A percentile compares a stretch with the other conserved stretches of the same genome.
These are phyloP conservation scores for Coniochaeta pulveracea DNA, from an alignment of 2,329 filamentous ascomycete species.

Conservation along the genomic window DNA sequence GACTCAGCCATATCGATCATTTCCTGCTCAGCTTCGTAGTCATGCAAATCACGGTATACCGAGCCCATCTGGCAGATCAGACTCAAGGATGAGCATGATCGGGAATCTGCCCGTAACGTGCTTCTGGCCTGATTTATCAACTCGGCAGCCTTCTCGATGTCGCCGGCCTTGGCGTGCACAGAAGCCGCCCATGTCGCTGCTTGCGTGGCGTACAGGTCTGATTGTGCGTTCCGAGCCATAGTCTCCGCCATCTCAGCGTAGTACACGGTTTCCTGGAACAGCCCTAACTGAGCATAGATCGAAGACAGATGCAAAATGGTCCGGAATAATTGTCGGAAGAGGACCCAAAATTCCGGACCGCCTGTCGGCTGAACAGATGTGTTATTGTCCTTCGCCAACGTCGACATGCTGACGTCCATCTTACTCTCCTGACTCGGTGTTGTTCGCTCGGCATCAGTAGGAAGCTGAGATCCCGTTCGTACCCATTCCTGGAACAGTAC, in stretches of 20 bases:
- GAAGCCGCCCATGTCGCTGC: conserved; percentile 43
- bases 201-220: conserved; percentile 45
- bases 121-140: conserved; percentile 42
- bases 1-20: conserved; percentile 38
- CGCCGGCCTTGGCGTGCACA: conserved; percentile 45
- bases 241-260: conserved; percentile 77
- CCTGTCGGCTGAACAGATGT: no score
- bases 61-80: conserved; percentile 45
- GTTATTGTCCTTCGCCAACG: conserved; percentile 4
- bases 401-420: no score
- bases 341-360: conserved; percentile 66
- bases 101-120: conserved; percentile 33
- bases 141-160: conserved; percentile 44
- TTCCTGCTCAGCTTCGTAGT: conserved; percentile 28
- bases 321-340: conserved; percentile 63
- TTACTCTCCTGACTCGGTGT: conserved; percentile 12
- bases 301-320: conserved; percentile 63
- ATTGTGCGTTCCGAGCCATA: conserved; percentile 58
- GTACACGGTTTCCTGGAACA: conserved; percentile 80
- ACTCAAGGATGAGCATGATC: conserved; percentile 29
- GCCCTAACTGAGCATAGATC: conserved; percentile 72
- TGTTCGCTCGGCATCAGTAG: no score
- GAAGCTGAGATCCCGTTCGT: conserved; percentile 30
- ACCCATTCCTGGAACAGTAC: conserved; percentile 44
- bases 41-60: conserved; percentile 38